Evolutionary conservation across 164 flowering plant genomes (phyloP).

Genomic region (Kalanchoe fedtschenkoi): DNA sequence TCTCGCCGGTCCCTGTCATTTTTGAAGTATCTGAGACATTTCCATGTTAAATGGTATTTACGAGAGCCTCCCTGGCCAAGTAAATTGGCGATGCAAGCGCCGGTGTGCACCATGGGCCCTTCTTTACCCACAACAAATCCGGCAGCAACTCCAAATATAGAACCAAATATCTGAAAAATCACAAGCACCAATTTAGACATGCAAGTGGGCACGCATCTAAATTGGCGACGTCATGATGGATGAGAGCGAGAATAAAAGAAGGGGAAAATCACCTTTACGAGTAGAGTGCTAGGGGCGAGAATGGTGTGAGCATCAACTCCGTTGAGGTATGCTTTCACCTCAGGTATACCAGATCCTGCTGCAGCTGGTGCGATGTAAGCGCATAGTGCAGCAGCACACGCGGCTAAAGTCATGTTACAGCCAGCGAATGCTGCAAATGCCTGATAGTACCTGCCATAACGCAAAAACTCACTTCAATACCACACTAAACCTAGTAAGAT

Average conservation of each 20-base stretch:
- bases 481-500: neutral
- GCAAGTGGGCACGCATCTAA: neutral
- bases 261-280: slow-evolving; percentile 60
- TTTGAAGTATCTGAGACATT: slow-evolving; percentile 77
- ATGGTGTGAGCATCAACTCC: slow-evolving; percentile 84
- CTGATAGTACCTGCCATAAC: slow-evolving; percentile 48
- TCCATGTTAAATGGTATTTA: slow-evolving; percentile 80
- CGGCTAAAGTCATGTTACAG: slow-evolving; percentile 48
- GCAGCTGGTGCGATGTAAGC: slow-evolving; percentile 91
- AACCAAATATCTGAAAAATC: slow-evolving; percentile 62
- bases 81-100: slow-evolving; percentile 79
- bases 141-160: slow-evolving; percentile 66
- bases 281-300: slow-evolving; percentile 74
- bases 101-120: slow-evolving; percentile 98
- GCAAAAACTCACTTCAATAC: slow-evolving; percentile 11
- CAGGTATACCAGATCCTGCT: slow-evolving; percentile 90
- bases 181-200: neutral
- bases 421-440: slow-evolving; percentile 57
- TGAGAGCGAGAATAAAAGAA: neutral
- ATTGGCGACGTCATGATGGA: neutral
- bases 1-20: slow-evolving; percentile 89
- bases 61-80: slow-evolving; percentile 93
- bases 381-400: slow-evolving; percentile 53
- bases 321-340: slow-evolving; percentile 87
- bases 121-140: slow-evolving; percentile 91